Evolutionary conservation across 306 rosid genomes (phyloP), one percentile per base, ranked within the genome.

Genomic region (Acmispon strigosus): DNA sequence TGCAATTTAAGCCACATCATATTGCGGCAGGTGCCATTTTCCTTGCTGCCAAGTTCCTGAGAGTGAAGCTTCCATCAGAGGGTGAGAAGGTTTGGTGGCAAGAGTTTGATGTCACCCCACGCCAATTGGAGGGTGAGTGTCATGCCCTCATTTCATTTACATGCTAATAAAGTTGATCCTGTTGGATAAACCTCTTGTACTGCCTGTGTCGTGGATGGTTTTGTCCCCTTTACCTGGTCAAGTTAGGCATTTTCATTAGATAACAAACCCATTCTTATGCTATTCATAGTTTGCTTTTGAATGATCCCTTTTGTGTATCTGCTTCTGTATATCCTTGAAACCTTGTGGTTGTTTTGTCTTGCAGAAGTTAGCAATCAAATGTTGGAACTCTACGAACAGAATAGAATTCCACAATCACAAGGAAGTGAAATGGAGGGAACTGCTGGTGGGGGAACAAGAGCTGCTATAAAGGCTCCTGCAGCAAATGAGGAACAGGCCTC

Each of bases 71-170:
- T 76, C 96, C 99, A 42, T 84, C 96, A 56, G 97, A 95, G 69
- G 99, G 99, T 49, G 97, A 95, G 83, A 95, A 88, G 92, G 92
- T 89, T 72, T 95, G 97, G 99, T 95, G 99, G 97, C 99, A 91
- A 80, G 99, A 94, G 88, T 89, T 94, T 83, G 99, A 91, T 80
- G 97, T 94, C 85, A 95, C 91, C 84, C 97, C 99, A 66, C 99
- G 99, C 59, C 97, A 95, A 78, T 86, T 95, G 87, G 99, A 95
- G 92, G 99, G 99, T 95, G 62, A 86, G 96, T 87, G 78, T 76
- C 85, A 70, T 86, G 68, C 83, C 83, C 81, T 80, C 84, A 71
- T 72, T 78, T 82, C 69, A 50, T 71, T 58, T 78, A 69, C 44
- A 27, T 70, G 66, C 52, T 52, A 39, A 74, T 59, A 47, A 69